Base-by-base conservation (phyloP, 345 rosid species). In the Isatis tinctoria region DNA sequence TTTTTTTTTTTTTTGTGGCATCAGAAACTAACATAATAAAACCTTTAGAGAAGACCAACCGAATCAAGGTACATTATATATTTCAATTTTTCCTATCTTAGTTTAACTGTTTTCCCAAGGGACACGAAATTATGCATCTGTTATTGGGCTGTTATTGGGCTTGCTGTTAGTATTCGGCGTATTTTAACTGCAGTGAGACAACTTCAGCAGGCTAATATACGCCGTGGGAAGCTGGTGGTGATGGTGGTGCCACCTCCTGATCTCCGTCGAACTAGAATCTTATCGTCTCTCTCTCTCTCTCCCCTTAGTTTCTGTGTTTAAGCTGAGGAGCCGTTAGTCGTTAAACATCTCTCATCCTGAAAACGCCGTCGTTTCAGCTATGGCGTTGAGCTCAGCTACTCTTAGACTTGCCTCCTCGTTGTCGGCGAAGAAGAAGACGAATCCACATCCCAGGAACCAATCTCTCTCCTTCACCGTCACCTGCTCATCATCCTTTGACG, bases 331-430 rank as follows among this genome's bases (percentile, higher is more conserved):
- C 64, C 48, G 74, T 75, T 76, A 56, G 52, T 47, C 67, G 72
- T 60, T 62, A 63, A 74, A 18, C 43, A 41, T 35, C 12, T 49
- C 41, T 17, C 48, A 40, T 41, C 41, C n/a, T 17, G 2, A 30
- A 75, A 59, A 72, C 81, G 81, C 12, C 3, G 74, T 62, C 74
- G 71, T 78, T 33, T 78, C 13, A 60, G 74, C 78, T 61, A 73
- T 78, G 78, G 74, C 78, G 74, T 78, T 78, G 30, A 73, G 78
- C 81, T 69, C 81, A 78, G 70, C 78, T 61, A 53, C 75, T 11
- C 26, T 66, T 22, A 74, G 77, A 60, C 58, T 60, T 8, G 48
- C 85, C 9, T 22, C 81, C 20, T 73, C 85, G 1, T 65, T 70
- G 56, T 73, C 79, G 6, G 58, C 74, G 27, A 75, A 63, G 33